Evolutionary conservation across 163 green algal genomes (phyloP), one percentile per base, ranked within the genome.

Genomic region (Scenedesmus sp.): DNA sequence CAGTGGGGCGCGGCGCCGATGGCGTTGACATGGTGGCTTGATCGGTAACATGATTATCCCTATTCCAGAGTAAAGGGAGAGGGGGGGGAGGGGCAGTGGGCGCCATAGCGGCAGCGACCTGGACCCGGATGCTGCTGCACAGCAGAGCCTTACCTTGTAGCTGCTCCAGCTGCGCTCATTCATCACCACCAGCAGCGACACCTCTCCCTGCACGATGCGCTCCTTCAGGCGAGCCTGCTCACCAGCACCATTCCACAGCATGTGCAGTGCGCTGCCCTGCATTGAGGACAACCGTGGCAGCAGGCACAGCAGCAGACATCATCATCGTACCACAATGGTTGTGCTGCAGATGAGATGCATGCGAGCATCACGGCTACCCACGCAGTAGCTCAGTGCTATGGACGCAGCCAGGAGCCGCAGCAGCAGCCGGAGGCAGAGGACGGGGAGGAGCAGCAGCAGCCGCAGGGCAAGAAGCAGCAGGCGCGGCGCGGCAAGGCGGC

Each of bases 181-280:
- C 77, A 84, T 84, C 8, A 84, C 77, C 26, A 84, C 77, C 46
- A 84, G 15, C 77, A 84, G 77, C 18, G 77, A 84, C 77, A 84
- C 77, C 52, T 84, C 34, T 5, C 46, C 77, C 77, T 84, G 77
- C 26, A 84, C n/a, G 15, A 84, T 56, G 13, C 77, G n/a, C 77
- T 84, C 2, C 77, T 16, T 46, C 7, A 84, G 77, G 6, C 16
- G 77, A 3, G 77, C n/a, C n/a, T 52, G 77, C n/a, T 59, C 26
- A 0, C 77, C 34, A 62, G 26, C 77, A n/a, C 26, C 77, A 62
- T 20, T 62, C 77, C 60, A 2, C 23, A 84, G 26, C 77, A 59
- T 57, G 6, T 60, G 12, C 77, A 84, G 77, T 16, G 34, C 26
- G 26, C 77, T 84, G 1, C n/a, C 77, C 77, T 84, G 77, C 77